Base-by-base conservation (phyloP, 2,329 filamentous ascomycete species). In the Epichloe amarillans region DNA sequence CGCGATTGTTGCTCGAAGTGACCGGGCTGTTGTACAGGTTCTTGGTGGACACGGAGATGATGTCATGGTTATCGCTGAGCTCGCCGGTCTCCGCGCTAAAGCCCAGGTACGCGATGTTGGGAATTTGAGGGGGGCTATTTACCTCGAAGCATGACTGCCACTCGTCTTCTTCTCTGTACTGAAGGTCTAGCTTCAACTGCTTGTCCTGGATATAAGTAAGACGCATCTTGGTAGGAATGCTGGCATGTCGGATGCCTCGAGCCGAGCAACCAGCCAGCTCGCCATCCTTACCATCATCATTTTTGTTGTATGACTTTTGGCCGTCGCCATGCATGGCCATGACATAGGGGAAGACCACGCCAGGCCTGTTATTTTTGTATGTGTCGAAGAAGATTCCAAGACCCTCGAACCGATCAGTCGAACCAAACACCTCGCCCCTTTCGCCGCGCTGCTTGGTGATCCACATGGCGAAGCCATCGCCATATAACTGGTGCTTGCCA, bases 241-340 rank as follows among this genome's bases (percentile, higher is more conserved):
- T 78, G 53, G 86, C 76, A 62, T 88, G 86, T 61, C 93, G 86
- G 59, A 98, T 82, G 56, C 91, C 91, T 53, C 93, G 82, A 52
- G 90, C 91, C 69, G 91, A 96, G 75, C 93, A 98, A 53, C 93
- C 93, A 49, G 89, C 90, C 54, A 96, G 75, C 70, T 98, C 93
- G 61, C 87, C 89, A 52, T 82, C 79, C 75, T 96, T 97, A 65
- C 93, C 93, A 63, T 98, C 93, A 62, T 90, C 90, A 60, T 83
- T 82, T 72, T 96, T 89, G 73, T 97, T 89, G 70, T 98, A 98
- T 14, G 74, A 66, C 6, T 85, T 95, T 64, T 88, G 75, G 55
- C 93, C 91, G 66, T 98, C 93, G 53, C 93, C 93, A 58, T 89
- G 76, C 93, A 97, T 97, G 55, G 90, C 91, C 90, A 97, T 96